phyloP scores from a whole-genome alignment of 345 rosid genomes.

The Bruguiera gymnorhiza region DNA sequence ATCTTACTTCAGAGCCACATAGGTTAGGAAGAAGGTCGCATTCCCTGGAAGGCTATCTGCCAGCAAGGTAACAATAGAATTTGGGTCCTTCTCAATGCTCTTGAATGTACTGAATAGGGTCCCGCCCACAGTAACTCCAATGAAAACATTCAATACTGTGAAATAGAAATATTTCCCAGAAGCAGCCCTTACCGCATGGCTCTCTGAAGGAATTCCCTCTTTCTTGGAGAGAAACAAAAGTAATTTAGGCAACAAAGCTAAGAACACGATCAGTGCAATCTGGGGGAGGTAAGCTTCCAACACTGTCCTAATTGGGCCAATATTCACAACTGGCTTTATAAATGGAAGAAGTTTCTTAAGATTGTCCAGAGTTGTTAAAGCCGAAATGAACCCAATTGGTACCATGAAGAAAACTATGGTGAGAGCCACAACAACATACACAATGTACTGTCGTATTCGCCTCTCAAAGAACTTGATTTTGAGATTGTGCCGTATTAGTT shows the following conservation, averaged over 20 bases:
- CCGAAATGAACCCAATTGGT: constrained; percentile 68
- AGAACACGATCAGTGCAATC: constrained; percentile 66
- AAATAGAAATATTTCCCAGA: constrained; percentile 92
- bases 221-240: constrained; percentile 75
- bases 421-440: constrained; percentile 60
- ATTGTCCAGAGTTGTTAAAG: constrained; percentile 69
- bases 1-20: constrained; percentile 78
- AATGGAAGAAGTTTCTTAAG: constrained; percentile 68
- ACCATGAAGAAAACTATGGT: constrained; percentile 75
- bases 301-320: constrained; percentile 43
- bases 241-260: constrained; percentile 68
- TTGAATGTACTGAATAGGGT: constrained; percentile 56
- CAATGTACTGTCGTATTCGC: constrained; percentile 45
- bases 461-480: constrained; percentile 52
- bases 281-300: constrained; percentile 91
- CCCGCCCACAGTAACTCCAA: constrained; percentile 81
- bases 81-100: constrained; percentile 42
- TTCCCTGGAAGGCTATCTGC: constrained; percentile 68
- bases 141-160: constrained; percentile 66
- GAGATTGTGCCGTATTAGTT: constrained; percentile 67
- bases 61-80: constrained; percentile 33
- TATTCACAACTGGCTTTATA: constrained; percentile 51
- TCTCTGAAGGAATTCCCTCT: constrained; percentile 73
- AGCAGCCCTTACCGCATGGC: constrained; percentile 75
- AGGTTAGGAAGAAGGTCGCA: constrained; percentile 94